Conservation (phyloP, 768 basidiomycete genomes). For the Pleurotus pulmonarius region DNA sequence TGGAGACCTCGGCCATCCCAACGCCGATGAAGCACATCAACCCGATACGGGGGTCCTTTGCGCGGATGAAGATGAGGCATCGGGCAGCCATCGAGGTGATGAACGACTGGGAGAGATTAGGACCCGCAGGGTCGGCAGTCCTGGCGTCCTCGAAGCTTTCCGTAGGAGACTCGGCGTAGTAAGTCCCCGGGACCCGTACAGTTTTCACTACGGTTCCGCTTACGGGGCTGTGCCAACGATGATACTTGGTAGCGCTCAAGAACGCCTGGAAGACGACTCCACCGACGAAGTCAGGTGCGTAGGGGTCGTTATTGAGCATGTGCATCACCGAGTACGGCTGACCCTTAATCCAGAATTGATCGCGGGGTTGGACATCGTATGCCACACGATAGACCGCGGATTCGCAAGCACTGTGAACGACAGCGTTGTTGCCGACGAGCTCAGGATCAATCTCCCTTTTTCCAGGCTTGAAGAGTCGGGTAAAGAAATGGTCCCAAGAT, state of each 20-base stretch:
- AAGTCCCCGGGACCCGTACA: slow-evolving; percentile 46
- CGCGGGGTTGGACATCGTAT: slow-evolving; percentile 31
- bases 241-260: slow-evolving; percentile 51
- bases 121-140: slow-evolving; percentile 10
- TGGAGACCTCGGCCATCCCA: slow-evolving; percentile 63
- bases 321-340: slow-evolving; percentile 56
- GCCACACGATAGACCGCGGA: slow-evolving; percentile 41
- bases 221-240: slow-evolving; percentile 63
- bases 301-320: slow-evolving; percentile 43
- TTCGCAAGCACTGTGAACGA: slow-evolving; percentile 54
- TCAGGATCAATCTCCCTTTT: slow-evolving; percentile 33
- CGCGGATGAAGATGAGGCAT: slow-evolving; percentile 51
- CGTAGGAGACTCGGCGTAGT: slow-evolving; percentile 36
- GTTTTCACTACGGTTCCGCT: slow-evolving; percentile 37
- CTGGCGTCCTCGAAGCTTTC: background rate
- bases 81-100: slow-evolving; percentile 44
- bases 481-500: slow-evolving; percentile 59
- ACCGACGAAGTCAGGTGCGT: slow-evolving; percentile 39
- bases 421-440: slow-evolving; percentile 16
- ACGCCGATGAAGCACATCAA: slow-evolving; percentile 55
- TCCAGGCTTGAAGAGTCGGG: slow-evolving; percentile 31
- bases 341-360: slow-evolving; percentile 60
- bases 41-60: slow-evolving; percentile 48
- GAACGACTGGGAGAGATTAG: slow-evolving; percentile 33
- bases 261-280: slow-evolving; percentile 57